Conservation (phyloP, 2,329 filamentous ascomycete genomes). For the Aspergillus texensis region DNA sequence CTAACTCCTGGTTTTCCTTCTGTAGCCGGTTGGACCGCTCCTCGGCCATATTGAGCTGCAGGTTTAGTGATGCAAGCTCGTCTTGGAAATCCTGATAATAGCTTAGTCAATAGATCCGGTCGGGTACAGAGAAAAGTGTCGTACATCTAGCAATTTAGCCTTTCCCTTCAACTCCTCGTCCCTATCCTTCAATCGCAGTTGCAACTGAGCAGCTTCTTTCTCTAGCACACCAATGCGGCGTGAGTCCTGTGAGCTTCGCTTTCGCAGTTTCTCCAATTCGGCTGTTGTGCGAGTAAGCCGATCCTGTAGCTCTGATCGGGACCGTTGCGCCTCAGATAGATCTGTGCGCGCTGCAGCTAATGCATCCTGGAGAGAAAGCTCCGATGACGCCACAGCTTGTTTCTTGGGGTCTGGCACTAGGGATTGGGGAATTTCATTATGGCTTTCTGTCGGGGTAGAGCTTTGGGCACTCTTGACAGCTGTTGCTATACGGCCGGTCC, state of each 20-base stretch:
- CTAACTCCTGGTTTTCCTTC: slow-evolving; percentile 83
- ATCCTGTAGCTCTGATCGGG: slow-evolving; percentile 68
- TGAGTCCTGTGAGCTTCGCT: slow-evolving; percentile 61
- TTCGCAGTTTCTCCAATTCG: slow-evolving; percentile 66
- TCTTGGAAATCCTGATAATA: slow-evolving; percentile 74
- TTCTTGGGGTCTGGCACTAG: slow-evolving; percentile 33
- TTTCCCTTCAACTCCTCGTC: slow-evolving; percentile 86
- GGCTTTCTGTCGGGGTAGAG: slow-evolving; percentile 24
- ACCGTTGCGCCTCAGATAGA: slow-evolving; percentile 74
- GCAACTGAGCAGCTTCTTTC: slow-evolving; percentile 63
- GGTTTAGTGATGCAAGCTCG: slow-evolving; percentile 82
- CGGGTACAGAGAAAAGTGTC: not conserved
- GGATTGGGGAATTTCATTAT: slow-evolving; percentile 30
- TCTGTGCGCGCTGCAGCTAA: slow-evolving; percentile 59
- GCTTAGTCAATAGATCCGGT: slow-evolving; percentile 8
- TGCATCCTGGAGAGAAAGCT: slow-evolving; percentile 34
- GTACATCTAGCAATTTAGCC: slow-evolving; percentile 75
- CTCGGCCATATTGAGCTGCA: slow-evolving; percentile 86
- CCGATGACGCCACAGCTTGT: slow-evolving; percentile 24
- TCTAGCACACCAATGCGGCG: slow-evolving; percentile 65
- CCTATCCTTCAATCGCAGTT: slow-evolving; percentile 72
- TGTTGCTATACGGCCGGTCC: slow-evolving; percentile 58
- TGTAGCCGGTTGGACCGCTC: slow-evolving; percentile 72
- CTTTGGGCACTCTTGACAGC: slow-evolving; percentile 31
- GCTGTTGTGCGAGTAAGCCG: slow-evolving; percentile 64